phyloP scores from a whole-genome alignment of 1,139 yeast species.

The Geotrichum carabidarum region DNA sequence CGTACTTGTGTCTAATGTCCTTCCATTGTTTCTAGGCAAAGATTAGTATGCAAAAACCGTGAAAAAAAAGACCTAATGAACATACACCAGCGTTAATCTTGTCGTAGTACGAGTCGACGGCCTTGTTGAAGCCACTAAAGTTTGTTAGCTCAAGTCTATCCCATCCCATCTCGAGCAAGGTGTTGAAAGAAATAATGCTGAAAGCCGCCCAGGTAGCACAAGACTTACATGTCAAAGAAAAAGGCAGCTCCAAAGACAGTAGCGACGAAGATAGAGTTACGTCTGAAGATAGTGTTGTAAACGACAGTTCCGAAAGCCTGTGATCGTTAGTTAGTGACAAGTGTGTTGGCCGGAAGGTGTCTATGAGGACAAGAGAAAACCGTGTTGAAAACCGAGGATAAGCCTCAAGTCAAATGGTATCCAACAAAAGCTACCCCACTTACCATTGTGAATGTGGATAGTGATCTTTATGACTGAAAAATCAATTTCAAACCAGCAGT shows the following conservation, averaged over 20 bases:
- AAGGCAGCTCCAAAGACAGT: constrained; percentile 83
- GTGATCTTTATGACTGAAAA: background rate
- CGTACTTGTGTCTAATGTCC: constrained; percentile 68
- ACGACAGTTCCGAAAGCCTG: constrained; percentile 49
- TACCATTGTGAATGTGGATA: background rate
- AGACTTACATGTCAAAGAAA: constrained; percentile 65
- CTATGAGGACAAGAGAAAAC: too few species aligned
- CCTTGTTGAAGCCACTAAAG: constrained; percentile 61
- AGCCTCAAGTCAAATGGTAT: too few species aligned
- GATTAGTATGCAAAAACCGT: background rate
- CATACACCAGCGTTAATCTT: constrained; percentile 73
- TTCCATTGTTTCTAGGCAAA: constrained; percentile 73
- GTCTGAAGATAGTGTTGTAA: constrained; percentile 74
- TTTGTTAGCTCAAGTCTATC: background rate
- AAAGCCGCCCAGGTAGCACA: too few species aligned
- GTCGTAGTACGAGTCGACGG: constrained; percentile 78
- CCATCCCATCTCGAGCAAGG: too few species aligned
- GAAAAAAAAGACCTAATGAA: constrained; percentile 6
- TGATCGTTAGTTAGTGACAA: too few species aligned
- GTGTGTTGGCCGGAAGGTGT: too few species aligned
- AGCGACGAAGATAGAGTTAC: constrained; percentile 89
- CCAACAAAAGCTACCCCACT: background rate
- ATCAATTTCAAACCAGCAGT: background rate
- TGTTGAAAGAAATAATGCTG: too few species aligned
- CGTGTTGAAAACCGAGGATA: too few species aligned